Conservation (phyloP, 768 basidiomycete species). For the Mycena amicta region DNA sequence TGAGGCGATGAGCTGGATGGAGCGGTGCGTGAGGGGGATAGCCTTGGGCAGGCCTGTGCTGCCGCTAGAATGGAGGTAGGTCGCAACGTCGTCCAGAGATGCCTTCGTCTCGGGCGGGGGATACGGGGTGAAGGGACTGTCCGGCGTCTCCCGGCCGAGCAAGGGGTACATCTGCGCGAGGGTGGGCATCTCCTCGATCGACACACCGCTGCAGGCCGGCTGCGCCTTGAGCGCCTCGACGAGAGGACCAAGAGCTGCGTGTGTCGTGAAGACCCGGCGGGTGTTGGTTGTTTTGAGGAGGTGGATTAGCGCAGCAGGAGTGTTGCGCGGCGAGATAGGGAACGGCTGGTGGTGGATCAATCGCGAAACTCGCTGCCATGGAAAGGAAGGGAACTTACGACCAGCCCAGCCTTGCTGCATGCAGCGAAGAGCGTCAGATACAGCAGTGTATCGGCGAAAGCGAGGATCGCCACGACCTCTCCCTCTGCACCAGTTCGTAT, state of each 20-base stretch:
- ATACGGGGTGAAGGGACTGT: conserved; percentile 33
- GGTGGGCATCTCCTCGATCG: conserved; percentile 37
- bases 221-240: conserved; percentile 18
- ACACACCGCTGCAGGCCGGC: conserved; percentile 12
- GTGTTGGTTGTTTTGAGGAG: conserved; percentile 37
- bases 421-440: conserved; percentile 46
- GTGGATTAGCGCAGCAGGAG: conserved; percentile 36
- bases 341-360: conserved; percentile 32
- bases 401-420: conserved; percentile 35
- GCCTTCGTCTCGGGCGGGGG: conserved; percentile 13
- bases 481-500: conserved; percentile 30
- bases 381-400: conserved; percentile 27
- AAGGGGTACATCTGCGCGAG: conserved; percentile 41
- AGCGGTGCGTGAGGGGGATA: conserved; percentile 13
- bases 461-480: conserved; percentile 40
- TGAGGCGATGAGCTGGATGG: neutral
- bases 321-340: conserved; percentile 42
- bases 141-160: conserved; percentile 30
- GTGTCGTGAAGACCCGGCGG: neutral
- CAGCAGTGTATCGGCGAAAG: conserved; percentile 35
- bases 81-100: conserved; percentile 25
- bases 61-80: conserved; percentile 43
- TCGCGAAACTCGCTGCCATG: neutral
- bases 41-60: conserved; percentile 19
- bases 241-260: conserved; percentile 26